Percentiles rank a stretch among this genome's conserved stretches.
Conservation (phyloP, 768 basidiomycete genomes). For the Lyophyllum shimeji region DNA sequence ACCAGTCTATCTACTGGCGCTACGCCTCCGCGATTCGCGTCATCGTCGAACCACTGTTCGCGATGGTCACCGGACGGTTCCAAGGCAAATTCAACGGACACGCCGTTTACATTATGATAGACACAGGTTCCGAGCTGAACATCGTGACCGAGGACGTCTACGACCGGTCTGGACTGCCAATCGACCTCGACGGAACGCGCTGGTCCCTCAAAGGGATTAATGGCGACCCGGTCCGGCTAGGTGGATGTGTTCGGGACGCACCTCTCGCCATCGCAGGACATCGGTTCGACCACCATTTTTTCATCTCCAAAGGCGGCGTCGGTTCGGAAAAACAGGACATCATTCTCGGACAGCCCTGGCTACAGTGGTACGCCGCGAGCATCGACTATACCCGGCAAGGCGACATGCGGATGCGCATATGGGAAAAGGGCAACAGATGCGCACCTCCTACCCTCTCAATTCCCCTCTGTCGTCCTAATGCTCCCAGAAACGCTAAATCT, state of each 20-base stretch:
- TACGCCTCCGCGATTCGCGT: slow-evolving; percentile 12
- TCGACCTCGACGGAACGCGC: slow-evolving; percentile 20
- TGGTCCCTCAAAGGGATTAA: slow-evolving; percentile 28
- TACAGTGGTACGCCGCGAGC: slow-evolving; percentile 19
- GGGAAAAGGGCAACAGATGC: slow-evolving; percentile 15
- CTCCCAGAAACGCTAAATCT: neutral
- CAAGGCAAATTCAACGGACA: neutral
- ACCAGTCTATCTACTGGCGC: neutral
- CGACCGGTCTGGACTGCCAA: neutral
- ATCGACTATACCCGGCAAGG: slow-evolving; percentile 14
- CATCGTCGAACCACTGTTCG: slow-evolving; percentile 4
- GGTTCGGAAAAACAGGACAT: slow-evolving; percentile 14
- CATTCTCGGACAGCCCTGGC: slow-evolving; percentile 24
- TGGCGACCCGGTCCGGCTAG: slow-evolving; percentile 10
- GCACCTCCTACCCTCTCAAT: slow-evolving; percentile 8
- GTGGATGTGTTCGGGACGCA: slow-evolving; percentile 18
- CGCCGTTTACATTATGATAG: slow-evolving; percentile 5
- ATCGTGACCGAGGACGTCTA: slow-evolving; percentile 9
- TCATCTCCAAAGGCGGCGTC: neutral
- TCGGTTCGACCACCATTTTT: neutral
- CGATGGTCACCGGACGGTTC: slow-evolving; percentile 9
- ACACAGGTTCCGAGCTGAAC: slow-evolving; percentile 23
- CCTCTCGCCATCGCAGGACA: slow-evolving; percentile 1
- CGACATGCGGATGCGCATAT: slow-evolving; percentile 14
- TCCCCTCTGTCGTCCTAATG: neutral